Percentiles rank a stretch among this genome's conserved stretches.
Evolutionary conservation across 1,139 yeast genomes (phyloP).

Genomic region (Saccharomyces hybrid): DNA sequence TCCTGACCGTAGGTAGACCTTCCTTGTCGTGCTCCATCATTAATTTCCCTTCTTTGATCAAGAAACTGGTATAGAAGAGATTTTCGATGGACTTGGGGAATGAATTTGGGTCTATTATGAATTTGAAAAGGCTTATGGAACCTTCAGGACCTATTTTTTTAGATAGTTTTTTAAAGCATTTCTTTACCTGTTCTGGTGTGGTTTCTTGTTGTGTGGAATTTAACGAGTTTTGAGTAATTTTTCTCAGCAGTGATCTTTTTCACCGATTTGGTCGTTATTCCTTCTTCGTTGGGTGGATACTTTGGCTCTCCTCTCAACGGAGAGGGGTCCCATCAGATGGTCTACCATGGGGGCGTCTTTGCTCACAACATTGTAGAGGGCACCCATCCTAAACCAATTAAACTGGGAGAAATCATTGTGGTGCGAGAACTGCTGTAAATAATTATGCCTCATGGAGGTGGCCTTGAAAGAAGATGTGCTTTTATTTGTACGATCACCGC

Average conservation of each 20-base stretch:
- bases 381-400: slow-evolving; percentile 58
- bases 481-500: slow-evolving; percentile 9
- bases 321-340: slow-evolving; percentile 66
- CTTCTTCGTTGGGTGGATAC: slow-evolving; percentile 33
- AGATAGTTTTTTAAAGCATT: slow-evolving; percentile 37
- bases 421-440: slow-evolving; percentile 20
- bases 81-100: slow-evolving; percentile 79
- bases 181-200: slow-evolving; percentile 54
- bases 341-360: slow-evolving; percentile 46
- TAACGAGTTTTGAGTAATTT: slow-evolving; percentile 44
- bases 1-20: slow-evolving; percentile 19
- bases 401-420: slow-evolving; percentile 31
- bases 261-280: slow-evolving; percentile 40
- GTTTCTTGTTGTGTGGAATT: slow-evolving; percentile 44
- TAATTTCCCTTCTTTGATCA: slow-evolving; percentile 65
- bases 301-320: slow-evolving; percentile 49
- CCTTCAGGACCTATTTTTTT: slow-evolving; percentile 30
- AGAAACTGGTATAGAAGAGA: slow-evolving; percentile 71
- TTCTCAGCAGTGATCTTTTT: slow-evolving; percentile 47
- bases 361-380: slow-evolving; percentile 43
- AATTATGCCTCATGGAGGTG: slow-evolving; percentile 13
- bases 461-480: slow-evolving; percentile 18
- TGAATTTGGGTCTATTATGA: slow-evolving; percentile 66
- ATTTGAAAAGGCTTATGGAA: slow-evolving; percentile 53
- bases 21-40: slow-evolving; percentile 41